phyloP scores from a whole-genome alignment of 75 land plant genomes.

The Larix kaempferi region DNA sequence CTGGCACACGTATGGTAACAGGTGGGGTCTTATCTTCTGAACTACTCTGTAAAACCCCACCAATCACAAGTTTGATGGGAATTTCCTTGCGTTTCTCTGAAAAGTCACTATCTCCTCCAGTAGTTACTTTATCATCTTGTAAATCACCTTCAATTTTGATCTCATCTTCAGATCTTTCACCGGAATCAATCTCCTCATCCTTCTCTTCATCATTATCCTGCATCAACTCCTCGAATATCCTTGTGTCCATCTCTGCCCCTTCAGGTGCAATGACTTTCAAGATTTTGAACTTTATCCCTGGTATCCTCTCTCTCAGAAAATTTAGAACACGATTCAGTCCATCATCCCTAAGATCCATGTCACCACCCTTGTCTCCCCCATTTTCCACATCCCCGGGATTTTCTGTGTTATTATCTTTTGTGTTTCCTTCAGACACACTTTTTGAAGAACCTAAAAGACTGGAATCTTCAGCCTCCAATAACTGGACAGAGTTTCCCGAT shows the following conservation, averaged over 20 bases:
- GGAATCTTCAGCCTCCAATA: constrained; percentile 17
- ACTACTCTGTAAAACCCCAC: constrained; percentile 49
- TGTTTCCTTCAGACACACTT: constrained; percentile 23
- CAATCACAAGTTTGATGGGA: constrained; percentile 60
- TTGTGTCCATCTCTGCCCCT: constrained; percentile 58
- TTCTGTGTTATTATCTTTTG: constrained; percentile 22
- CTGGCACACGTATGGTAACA: constrained; percentile 61
- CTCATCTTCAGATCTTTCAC: constrained; percentile 20
- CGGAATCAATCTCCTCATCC: constrained; percentile 16
- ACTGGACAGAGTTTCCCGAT: constrained; percentile 14
- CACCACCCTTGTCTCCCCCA: constrained; percentile 44
- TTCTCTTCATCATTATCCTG: constrained; percentile 49
- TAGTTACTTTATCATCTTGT: constrained; percentile 26
- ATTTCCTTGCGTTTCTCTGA: constrained; percentile 31
- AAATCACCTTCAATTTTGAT: constrained; percentile 29
- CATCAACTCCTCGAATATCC: constrained; percentile 55
- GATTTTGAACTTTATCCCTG: constrained; percentile 80
- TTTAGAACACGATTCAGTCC: constrained; percentile 56
- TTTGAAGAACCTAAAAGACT: constrained; percentile 13
- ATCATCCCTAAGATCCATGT: constrained; percentile 49
- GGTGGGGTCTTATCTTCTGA: constrained; percentile 26
- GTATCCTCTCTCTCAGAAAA: constrained; percentile 70
- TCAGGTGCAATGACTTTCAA: constrained; percentile 73
- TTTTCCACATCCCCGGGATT: constrained; percentile 37
- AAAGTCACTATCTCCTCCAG: constrained; percentile 19